Base-by-base conservation (phyloP, 179 eudicot genomes). In the Beta macrorhiza region DNA sequence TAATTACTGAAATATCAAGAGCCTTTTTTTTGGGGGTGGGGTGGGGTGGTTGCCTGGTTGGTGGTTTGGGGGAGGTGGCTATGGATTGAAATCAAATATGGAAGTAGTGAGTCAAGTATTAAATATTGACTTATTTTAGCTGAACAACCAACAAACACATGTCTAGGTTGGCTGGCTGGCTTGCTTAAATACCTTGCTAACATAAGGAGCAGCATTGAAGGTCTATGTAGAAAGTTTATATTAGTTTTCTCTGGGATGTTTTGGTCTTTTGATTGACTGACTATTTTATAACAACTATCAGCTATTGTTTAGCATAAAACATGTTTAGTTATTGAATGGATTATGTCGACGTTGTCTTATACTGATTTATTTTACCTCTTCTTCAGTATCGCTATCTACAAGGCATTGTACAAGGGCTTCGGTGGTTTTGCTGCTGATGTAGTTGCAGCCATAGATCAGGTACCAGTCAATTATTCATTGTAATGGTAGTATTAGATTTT, bases 391-490 rank as follows among this genome's bases (percentile, higher is more conserved):
- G 95, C 95, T 65, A 89, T 92, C 65, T 92, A 92, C 92, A 92
- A 91, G 87, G 92, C 95, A 74, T 81, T 92, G 70, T 92, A 92
- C 87, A 92, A 89, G 88, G 89, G 93, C 83, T 91, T 92, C 76
- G 95, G 95, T 79, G 95, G 95, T 52, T 92, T 92, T 85, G 95
- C 95, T 51, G 95, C 95, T 20, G 95, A 92, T 76, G 95, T 92
- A 12, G 95, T 92, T 52, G 95, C 95, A 78, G 95, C 95, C 83
- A 92, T 92, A 84, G 95, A 92, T 82, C 93, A 92, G 95, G 95
- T 92, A 90, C 8, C 47, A 53, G 37, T 79, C 53, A 29, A 20
- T 72, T 71, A 45, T n/a, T 12, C 58, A 17, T 67, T 53, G n/a
- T 8, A 57, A 16, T 37, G 42, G 42, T 37, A 37, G 42, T 37